A percentile compares a stretch with the other conserved stretches of the same genome.
Conservation (phyloP, 2,329 filamentous ascomycete species). For the Microsporum ferrugineum region DNA sequence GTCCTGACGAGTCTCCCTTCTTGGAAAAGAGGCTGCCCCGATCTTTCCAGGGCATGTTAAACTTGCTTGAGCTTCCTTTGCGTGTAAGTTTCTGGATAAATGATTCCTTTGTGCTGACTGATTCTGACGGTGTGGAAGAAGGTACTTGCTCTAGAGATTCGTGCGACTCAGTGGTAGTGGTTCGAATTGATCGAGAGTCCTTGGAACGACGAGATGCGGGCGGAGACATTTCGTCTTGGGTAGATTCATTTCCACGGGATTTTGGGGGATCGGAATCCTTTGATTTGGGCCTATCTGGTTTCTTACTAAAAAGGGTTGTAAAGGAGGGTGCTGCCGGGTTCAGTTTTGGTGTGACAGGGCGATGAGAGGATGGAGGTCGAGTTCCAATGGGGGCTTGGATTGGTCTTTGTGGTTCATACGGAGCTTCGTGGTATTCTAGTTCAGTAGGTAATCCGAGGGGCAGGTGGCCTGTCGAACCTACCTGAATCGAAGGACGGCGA, state of each 20-base stretch:
- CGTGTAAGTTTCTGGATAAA: constrained; percentile 43
- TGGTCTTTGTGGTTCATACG: constrained; percentile 40
- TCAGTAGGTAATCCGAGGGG: constrained; percentile 45
- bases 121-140: constrained; percentile 33
- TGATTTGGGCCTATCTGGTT: constrained; percentile 29
- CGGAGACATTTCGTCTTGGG: constrained; percentile 29
- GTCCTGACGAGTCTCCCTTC: constrained; percentile 29
- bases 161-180: constrained; percentile 36
- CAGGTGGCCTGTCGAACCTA: constrained; percentile 57
- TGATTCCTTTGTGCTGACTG: constrained; percentile 35
- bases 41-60: constrained; percentile 42
- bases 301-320: constrained; percentile 55
- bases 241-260: constrained; percentile 21
- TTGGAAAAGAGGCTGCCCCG: constrained; percentile 37
- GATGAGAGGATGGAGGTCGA: constrained; percentile 50
- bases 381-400: constrained; percentile 66
- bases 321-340: constrained; percentile 89
- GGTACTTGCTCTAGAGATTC: constrained; percentile 39
- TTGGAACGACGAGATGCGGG: constrained; percentile 35
- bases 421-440: constrained; percentile 37
- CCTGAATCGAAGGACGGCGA: constrained; percentile 66
- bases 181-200: constrained; percentile 35
- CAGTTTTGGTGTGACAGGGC: constrained; percentile 49
- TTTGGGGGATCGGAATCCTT: constrained; percentile 19
- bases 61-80: constrained; percentile 41